Evolutionary conservation across 2,329 filamentous ascomycete species (phyloP).

Genomic region (Fusarium humuli): DNA sequence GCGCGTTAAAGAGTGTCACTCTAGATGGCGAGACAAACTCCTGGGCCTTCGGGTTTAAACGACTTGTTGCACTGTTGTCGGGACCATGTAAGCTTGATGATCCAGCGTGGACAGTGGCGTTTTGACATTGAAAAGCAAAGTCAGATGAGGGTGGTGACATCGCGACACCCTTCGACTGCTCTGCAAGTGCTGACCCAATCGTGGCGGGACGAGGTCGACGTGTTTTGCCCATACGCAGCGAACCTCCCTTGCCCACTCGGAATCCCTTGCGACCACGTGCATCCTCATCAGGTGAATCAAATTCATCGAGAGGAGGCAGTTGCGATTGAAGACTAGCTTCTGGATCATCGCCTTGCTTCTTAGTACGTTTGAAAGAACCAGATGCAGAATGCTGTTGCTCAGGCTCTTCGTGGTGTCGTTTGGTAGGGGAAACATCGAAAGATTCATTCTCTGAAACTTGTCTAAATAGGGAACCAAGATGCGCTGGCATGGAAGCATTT

Average conservation of each 20-base stretch:
- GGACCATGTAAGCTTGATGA: background rate
- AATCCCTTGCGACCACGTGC: conserved; percentile 39
- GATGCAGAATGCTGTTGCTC: conserved; percentile 6
- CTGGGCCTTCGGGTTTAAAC: conserved; percentile 36
- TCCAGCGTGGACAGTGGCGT: background rate
- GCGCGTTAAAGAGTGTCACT: background rate
- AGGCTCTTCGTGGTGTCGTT: conserved; percentile 27
- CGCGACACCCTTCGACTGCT: conserved; percentile 16
- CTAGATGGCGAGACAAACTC: conserved; percentile 43
- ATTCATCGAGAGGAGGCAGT: conserved; percentile 9
- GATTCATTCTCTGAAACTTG: background rate
- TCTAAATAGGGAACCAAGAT: background rate
- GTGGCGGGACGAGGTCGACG: conserved; percentile 41
- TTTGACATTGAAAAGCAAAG: conserved; percentile 25
- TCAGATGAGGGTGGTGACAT: conserved; percentile 26
- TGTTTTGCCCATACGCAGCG: conserved; percentile 50
- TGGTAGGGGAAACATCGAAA: conserved; percentile 16
- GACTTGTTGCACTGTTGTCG: conserved; percentile 16
- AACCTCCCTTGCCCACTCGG: conserved; percentile 49
- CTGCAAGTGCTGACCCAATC: conserved; percentile 29
- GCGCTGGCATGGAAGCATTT: background rate
- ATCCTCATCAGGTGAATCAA: conserved; percentile 19
- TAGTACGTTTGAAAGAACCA: conserved; percentile 31
- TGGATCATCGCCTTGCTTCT: conserved; percentile 11
- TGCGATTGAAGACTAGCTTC: background rate